Evolutionary conservation across 495 filamentous ascomycete species (phyloP), one percentile per base, ranked within the genome.

Genomic region (Delitschia confertaspora): DNA sequence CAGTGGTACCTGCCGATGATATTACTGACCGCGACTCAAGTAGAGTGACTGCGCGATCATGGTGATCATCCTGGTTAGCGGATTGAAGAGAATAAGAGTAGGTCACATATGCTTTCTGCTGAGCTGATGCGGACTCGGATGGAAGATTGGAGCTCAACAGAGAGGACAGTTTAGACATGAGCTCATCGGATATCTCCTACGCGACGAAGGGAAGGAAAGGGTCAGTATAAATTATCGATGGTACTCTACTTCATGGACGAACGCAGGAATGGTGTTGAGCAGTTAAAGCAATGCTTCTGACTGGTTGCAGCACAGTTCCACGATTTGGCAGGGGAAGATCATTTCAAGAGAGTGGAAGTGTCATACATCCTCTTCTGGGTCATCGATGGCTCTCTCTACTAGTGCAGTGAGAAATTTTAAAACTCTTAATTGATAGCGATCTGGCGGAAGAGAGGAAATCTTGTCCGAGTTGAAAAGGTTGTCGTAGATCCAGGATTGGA

Each of bases 321-420:
- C 11, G 29, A 31, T 6, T 2, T 11, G 29, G 29, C 16, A 31
- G 11, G 29, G 16, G 29, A 6, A 42, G 13, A 10, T 27, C 19
- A 34, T 45, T 17, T 42, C 27, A 46, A 34, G 41, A 41, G 19
- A 35, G 44, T 18, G 34, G 33, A 38, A 17, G n/a, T 23, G 9
- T 52, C 83, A 67, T 79, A 94, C 87, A 80, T 93, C 79, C 65
- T 81, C 70, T 39, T 91, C 85, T 47, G 84, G 86, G 61, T 93
- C 74, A 24, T 68, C 63, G 18, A 91, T 79, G 17, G 75, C 67
- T 7, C 67, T 61, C 61, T 93, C 84, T 24, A 93, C 75, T 20
- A 63, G 72, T 4, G 68, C 53, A 2, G 82, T 59, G 30, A 93
- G 65, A 42, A 71, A 62, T 61, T 91, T 93, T 40, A 93, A 58